Evolutionary conservation across 768 basidiomycete genomes (phyloP).

Genomic region (Cyclocybe cylindracea): DNA sequence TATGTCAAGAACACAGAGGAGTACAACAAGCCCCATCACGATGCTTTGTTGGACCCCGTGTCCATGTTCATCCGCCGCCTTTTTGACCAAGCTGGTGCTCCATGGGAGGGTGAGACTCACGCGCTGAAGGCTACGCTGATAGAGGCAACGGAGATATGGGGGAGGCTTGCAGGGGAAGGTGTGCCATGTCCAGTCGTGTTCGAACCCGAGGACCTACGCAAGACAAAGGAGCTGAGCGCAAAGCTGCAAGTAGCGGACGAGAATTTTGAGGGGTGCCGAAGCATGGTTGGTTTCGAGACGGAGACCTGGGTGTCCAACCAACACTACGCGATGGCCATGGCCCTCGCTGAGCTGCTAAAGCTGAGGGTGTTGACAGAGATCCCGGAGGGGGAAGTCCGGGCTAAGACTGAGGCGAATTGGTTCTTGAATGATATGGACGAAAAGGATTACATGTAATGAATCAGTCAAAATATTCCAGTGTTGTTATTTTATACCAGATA

Average conservation of each 20-base stretch:
- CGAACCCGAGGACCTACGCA: slow-evolving; percentile 42
- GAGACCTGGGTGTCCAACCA: slow-evolving; percentile 13
- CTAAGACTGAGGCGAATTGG: slow-evolving; percentile 41
- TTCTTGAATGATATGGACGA: slow-evolving; percentile 50
- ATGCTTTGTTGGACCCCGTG: slow-evolving; percentile 37
- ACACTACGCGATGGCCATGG: slow-evolving; percentile 4
- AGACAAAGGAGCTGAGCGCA: slow-evolving; percentile 30
- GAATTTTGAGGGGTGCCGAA: not conserved
- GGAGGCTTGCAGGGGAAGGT: slow-evolving; percentile 37
- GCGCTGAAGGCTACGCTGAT: slow-evolving; percentile 48
- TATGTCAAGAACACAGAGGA: slow-evolving; percentile 46
- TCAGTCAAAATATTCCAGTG: not conserved
- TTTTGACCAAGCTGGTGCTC: slow-evolving; percentile 42
- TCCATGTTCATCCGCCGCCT: slow-evolving; percentile 39
- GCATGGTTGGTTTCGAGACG: slow-evolving; percentile 9
- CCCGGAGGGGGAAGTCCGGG: slow-evolving; percentile 36
- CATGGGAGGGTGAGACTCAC: slow-evolving; percentile 54
- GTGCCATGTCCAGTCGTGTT: slow-evolving; percentile 48
- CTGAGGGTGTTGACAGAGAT: slow-evolving; percentile 5
- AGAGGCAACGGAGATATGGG: slow-evolving; percentile 43
- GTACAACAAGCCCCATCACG: slow-evolving; percentile 47
- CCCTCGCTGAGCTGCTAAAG: slow-evolving; percentile 12
- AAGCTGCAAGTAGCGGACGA: slow-evolving; percentile 8
- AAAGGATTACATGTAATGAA: slow-evolving; percentile 39
- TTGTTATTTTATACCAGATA: not conserved